These are phyloP conservation scores for Trichoderma polysporum DNA, from an alignment of 2,329 filamentous ascomycete species.

Conservation along the genomic window DNA sequence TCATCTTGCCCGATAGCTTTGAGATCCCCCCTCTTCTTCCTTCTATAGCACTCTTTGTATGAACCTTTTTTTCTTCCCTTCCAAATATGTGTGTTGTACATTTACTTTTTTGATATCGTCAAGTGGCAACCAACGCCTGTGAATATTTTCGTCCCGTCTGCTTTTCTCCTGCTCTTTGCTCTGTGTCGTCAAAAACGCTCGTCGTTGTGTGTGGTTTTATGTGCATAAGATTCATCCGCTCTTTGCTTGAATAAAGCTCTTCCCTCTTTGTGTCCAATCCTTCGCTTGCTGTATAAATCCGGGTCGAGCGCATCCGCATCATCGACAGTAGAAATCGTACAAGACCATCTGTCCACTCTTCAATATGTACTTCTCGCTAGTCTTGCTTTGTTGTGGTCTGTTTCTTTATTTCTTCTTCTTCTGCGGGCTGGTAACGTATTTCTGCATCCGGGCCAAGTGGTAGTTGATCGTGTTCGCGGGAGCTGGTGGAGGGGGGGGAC, in stretches of 20 bases:
- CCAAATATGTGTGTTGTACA: conserved; percentile 11
- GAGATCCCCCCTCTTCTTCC: neutral
- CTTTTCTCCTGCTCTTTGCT: neutral
- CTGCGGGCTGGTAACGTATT: conserved; percentile 59
- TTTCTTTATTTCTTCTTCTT: conserved; percentile 36
- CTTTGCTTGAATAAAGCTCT: neutral
- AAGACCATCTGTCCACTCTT: too few species aligned
- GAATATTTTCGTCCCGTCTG: neutral
- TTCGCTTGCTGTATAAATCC: too few species aligned
- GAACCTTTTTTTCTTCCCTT: neutral
- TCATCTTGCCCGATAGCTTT: neutral
- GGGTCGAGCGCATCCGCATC: too few species aligned
- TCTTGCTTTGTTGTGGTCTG: neutral
- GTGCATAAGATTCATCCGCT: neutral
- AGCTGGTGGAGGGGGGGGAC: conserved; percentile 52
- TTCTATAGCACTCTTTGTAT: neutral
- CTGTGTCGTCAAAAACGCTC: neutral
- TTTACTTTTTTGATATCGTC: neutral
- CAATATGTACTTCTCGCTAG: too few species aligned
- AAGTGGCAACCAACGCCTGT: neutral
- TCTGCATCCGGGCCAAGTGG: conserved; percentile 78
- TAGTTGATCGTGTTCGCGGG: conserved; percentile 84
- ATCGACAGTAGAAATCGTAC: too few species aligned
- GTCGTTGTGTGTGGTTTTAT: neutral
- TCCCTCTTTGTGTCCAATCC: neutral